A percentile compares a stretch with the other conserved stretches of the same genome.
Evolutionary conservation across 805 yeast species (phyloP).

Genomic region (Pichia cephalocereana): DNA sequence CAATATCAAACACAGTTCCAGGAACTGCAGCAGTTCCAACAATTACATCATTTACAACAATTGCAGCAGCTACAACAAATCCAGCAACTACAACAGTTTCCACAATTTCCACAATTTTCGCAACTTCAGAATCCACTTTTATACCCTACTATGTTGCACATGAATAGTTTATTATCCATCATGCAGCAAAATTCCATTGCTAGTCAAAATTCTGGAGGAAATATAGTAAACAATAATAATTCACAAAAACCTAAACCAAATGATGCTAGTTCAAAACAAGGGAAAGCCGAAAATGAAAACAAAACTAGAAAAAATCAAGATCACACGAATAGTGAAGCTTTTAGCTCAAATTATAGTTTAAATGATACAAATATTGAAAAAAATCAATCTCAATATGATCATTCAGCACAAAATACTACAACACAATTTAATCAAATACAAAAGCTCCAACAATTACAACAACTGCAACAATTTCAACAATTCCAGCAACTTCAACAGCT

Average conservation of each 20-base stretch:
- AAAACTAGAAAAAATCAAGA: too few species aligned
- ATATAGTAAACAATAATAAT: too few species aligned
- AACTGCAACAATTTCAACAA: conserved; percentile 5
- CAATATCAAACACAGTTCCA: conserved; percentile 2
- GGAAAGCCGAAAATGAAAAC: too few species aligned
- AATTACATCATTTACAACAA: conserved; percentile 7
- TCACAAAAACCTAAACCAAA: too few species aligned
- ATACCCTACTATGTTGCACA: neutral
- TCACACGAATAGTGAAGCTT: too few species aligned
- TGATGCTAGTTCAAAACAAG: too few species aligned
- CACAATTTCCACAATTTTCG: conserved; percentile 1
- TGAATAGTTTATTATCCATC: neutral
- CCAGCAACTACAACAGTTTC: conserved; percentile 2
- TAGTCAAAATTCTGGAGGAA: neutral
- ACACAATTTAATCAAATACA: neutral
- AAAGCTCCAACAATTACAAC: neutral
- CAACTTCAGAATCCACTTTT: neutral
- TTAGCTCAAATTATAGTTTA: too few species aligned
- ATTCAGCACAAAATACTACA: neutral
- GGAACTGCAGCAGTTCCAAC: conserved; percentile 2
- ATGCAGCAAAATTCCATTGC: neutral
- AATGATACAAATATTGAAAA: neutral
- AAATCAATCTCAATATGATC: too few species aligned
- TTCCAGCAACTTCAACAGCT: conserved; percentile 5
- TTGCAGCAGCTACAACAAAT: conserved; percentile 5